Evolutionary conservation across 345 rosid species (phyloP), one percentile per base, ranked within the genome.

Genomic region (Tarenaya hassleriana): DNA sequence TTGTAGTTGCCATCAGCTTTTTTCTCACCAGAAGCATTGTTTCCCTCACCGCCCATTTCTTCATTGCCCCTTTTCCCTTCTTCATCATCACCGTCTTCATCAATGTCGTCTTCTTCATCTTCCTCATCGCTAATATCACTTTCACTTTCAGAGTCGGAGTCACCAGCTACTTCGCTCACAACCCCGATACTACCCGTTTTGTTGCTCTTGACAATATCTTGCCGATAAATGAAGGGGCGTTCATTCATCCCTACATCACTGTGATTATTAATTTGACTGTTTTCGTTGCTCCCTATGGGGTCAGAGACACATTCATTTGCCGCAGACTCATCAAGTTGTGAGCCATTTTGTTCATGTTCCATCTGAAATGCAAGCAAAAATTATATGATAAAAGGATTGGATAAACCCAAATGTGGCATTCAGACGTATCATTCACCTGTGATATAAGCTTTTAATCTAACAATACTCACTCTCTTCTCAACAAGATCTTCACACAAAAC

Each of bases 91-190:
- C 80, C 99, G 97, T 62, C 61, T 77, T 79, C 88, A 0, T 78
- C 78, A 3, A 74, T 80, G 0, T 69, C 77, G 0, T 66, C 75
- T 0, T 71, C 77, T 0, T 73, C 78, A 20, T 75, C 78, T 1
- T 74, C 86, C 4, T 83, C 94, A 60, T 78, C 94, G 34, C 75
- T 77, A 15, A 69, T 58, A 40, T 77, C 84, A 34, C 71, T 61
- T 32, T 80, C 66, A 72, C 66, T 71, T 34, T 94, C 94, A n/a
- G 99, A 83, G 73, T 94, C 97, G 0, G 86, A 83, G 64, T 83
- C 97, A 61, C 89, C 92, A 15, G 91, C 86, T 57, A 83, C 89
- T 68, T 83, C 97, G 50, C 83, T 83, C 34, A 94, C 99, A 71
- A 94, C 73, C 41, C 97, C 99, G 51, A 83, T 66, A 48, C 63